phyloP scores from a whole-genome alignment of 768 basidiomycete species.

The Russula brevipes region DNA sequence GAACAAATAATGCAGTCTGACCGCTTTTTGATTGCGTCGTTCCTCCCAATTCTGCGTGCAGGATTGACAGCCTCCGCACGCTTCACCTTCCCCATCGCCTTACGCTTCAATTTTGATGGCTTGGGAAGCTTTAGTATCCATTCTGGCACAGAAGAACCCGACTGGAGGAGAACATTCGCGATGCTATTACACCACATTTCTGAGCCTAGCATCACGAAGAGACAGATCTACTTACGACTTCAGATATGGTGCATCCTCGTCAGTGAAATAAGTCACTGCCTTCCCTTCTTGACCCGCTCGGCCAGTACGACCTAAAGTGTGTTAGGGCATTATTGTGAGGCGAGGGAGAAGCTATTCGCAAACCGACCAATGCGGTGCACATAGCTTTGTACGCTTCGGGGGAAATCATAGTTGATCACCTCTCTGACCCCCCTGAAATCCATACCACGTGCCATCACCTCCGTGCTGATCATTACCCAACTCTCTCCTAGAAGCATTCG shows the following conservation, averaged over 20 bases:
- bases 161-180: constrained; percentile 92
- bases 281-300: constrained; percentile 89
- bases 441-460: constrained; percentile 97
- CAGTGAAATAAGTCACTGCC: constrained; percentile 93
- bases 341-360: not conserved
- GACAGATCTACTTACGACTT: constrained; percentile 58
- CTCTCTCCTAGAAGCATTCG: constrained; percentile 86
- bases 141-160: constrained; percentile 85
- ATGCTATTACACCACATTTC: constrained; percentile 46
- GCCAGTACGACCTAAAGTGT: constrained; percentile 75
- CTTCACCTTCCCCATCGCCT: constrained; percentile 78
- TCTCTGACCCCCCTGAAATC: constrained; percentile 93
- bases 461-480: constrained; percentile 95
- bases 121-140: constrained; percentile 96
- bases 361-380: constrained; percentile 84
- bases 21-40: constrained; percentile 71
- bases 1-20: constrained; percentile 28
- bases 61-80: constrained; percentile 70
- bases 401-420: constrained; percentile 97
- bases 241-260: constrained; percentile 86
- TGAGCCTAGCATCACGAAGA: constrained; percentile 12
- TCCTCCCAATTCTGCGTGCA: constrained; percentile 62
- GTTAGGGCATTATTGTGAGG: constrained; percentile 5
- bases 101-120: constrained; percentile 84
- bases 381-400: constrained; percentile 91